These are phyloP conservation scores for Cucumis hystrix DNA, from an alignment of 306 rosid species.

Conservation along the genomic window DNA sequence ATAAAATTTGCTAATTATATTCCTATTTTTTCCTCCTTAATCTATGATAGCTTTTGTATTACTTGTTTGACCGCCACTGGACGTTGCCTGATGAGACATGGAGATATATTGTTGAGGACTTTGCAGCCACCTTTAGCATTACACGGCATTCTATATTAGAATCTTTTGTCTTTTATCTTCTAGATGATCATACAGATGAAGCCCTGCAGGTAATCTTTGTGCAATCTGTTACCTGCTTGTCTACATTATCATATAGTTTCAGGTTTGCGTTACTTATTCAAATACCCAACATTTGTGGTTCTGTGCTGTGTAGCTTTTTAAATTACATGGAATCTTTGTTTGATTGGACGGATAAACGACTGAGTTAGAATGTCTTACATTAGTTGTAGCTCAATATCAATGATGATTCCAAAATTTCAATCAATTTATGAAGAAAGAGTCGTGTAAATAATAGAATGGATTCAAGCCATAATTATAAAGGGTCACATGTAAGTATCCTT, in stretches of 20 bases:
- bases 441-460: background rate
- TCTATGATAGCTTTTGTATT: slow-evolving; percentile 64
- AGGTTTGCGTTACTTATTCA: background rate
- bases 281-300: background rate
- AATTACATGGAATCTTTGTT: background rate
- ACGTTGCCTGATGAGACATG: slow-evolving; percentile 66
- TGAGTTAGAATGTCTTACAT: background rate
- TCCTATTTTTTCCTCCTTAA: slow-evolving; percentile 33
- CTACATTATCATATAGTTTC: background rate
- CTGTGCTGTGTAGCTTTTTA: background rate
- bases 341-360: background rate
- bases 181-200: slow-evolving; percentile 75
- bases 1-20: slow-evolving; percentile 2
- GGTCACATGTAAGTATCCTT: background rate
- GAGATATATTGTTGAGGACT: slow-evolving; percentile 71
- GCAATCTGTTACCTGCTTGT: background rate
- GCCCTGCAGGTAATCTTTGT: slow-evolving; percentile 57
- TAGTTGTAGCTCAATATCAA: background rate
- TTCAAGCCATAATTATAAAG: background rate
- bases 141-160: slow-evolving; percentile 69
- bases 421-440: background rate
- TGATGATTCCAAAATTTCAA: background rate
- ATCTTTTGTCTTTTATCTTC: slow-evolving; percentile 66
- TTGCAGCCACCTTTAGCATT: slow-evolving; percentile 65
- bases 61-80: slow-evolving; percentile 92